A percentile compares a stretch with the other conserved stretches of the same genome.
Evolutionary conservation across 441 rosid genomes (phyloP).

Genomic region (Cnidoscolus chayamansa): DNA sequence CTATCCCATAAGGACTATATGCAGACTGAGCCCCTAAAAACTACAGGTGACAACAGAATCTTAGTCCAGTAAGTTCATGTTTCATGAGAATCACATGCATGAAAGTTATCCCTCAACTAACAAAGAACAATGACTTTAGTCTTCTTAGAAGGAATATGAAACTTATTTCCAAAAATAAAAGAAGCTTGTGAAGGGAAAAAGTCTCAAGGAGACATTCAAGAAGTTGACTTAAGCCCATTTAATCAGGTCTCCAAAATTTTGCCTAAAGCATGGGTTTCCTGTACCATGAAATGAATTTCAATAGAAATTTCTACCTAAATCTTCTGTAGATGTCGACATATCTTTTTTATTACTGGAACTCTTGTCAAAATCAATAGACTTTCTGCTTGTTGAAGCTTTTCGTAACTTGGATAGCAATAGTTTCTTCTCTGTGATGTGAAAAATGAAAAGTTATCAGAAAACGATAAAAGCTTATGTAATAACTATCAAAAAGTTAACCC

Average conservation of each 20-base stretch:
- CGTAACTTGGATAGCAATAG: slow-evolving; percentile 75
- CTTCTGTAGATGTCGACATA: slow-evolving; percentile 78
- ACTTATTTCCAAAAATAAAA: neutral
- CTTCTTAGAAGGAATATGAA: neutral
- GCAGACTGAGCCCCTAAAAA: neutral
- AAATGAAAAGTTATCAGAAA: slow-evolving; percentile 22
- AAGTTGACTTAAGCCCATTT: neutral
- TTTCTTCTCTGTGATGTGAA: slow-evolving; percentile 74
- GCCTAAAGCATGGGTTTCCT: neutral
- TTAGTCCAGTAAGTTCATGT: neutral
- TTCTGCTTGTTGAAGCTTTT: slow-evolving; percentile 60
- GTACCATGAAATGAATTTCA: neutral
- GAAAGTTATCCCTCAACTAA: neutral
- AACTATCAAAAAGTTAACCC: no score
- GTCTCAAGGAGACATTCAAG: neutral
- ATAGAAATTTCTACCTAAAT: slow-evolving; percentile 51
- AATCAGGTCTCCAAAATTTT: neutral
- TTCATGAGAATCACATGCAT: slow-evolving; percentile 4
- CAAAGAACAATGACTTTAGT: neutral
- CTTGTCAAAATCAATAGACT: slow-evolving; percentile 42
- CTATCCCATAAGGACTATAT: neutral
- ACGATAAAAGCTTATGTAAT: slow-evolving; percentile 10
- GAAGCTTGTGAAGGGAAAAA: neutral
- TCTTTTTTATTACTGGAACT: slow-evolving; percentile 46
- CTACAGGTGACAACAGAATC: neutral